Conservation (phyloP, 805 yeast species). For the Blastobotrys chiropterorum region DNA sequence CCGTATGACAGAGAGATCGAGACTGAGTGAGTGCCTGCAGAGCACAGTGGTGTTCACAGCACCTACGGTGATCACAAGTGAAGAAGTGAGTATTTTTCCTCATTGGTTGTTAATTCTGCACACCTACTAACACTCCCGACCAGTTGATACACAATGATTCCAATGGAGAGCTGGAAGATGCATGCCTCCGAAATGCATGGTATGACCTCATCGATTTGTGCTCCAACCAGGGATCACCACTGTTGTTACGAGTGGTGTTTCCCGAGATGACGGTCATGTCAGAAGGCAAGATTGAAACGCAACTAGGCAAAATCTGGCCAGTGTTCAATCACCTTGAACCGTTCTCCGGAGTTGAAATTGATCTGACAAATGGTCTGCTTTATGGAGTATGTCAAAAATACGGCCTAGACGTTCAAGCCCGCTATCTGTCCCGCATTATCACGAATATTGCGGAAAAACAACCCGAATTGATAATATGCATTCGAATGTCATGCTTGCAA, state of each 20-base stretch:
- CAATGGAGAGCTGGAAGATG: background rate
- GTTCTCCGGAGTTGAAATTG: constrained; percentile 8
- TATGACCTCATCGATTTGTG: constrained; percentile 2
- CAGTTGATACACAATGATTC: background rate
- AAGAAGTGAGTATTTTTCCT: background rate
- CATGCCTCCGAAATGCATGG: constrained; percentile 1
- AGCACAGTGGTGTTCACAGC: background rate
- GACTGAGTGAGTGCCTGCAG: background rate
- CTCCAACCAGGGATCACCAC: background rate
- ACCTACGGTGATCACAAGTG: constrained; percentile 3
- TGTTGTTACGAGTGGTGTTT: background rate
- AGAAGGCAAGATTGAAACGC: background rate
- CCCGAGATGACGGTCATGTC: constrained; percentile 3
- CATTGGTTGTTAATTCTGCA: too few species aligned
- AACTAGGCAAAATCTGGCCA: background rate
- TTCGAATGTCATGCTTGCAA: constrained; percentile 1
- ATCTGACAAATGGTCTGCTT: constrained; percentile 2
- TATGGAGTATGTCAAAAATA: background rate
- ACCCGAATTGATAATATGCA: background rate
- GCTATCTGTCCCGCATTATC: background rate
- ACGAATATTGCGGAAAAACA: constrained; percentile 1
- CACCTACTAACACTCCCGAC: too few species aligned
- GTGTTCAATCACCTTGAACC: background rate
- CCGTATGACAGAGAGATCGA: background rate
- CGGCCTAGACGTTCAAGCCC: background rate